Percentiles rank a stretch among this genome's conserved stretches.
Evolutionary conservation across 345 rosid genomes (phyloP).

Genomic region (Isatis tinctoria): DNA sequence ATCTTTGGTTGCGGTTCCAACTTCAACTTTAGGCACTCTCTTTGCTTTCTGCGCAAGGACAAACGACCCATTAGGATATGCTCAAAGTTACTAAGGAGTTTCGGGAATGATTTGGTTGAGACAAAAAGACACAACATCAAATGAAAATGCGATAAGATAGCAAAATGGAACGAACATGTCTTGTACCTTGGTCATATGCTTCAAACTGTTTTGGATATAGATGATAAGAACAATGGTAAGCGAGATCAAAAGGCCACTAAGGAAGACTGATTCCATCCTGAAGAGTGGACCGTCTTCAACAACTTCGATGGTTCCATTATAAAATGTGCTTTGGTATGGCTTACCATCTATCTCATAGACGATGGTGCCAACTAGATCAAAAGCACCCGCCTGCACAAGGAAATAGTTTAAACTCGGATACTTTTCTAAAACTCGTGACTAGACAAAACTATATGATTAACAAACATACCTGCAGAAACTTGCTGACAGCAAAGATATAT

Average conservation of each 20-base stretch:
- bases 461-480: slow-evolving; percentile 68
- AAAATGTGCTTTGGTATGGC: slow-evolving; percentile 66
- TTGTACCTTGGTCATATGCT: slow-evolving; percentile 71
- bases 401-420: background rate
- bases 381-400: slow-evolving; percentile 63
- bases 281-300: slow-evolving; percentile 73
- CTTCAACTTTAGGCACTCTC: slow-evolving; percentile 79
- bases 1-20: slow-evolving; percentile 68
- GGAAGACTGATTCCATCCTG: slow-evolving; percentile 84
- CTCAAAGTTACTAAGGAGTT: background rate
- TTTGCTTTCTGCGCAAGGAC: slow-evolving; percentile 55
- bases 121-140: background rate
- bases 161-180: background rate
- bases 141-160: background rate
- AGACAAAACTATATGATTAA: background rate
- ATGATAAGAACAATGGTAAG: slow-evolving; percentile 55
- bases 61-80: background rate
- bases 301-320: slow-evolving; percentile 91
- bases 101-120: background rate
- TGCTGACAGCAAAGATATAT: slow-evolving; percentile 75
- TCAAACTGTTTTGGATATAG: slow-evolving; percentile 68
- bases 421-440: background rate
- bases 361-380: slow-evolving; percentile 87
- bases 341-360: slow-evolving; percentile 75
- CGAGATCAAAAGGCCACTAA: slow-evolving; percentile 64